A percentile compares a stretch with the other conserved stretches of the same genome.
phyloP scores from a whole-genome alignment of 495 filamentous ascomycete species.

The Aspergillus avenaceus region DNA sequence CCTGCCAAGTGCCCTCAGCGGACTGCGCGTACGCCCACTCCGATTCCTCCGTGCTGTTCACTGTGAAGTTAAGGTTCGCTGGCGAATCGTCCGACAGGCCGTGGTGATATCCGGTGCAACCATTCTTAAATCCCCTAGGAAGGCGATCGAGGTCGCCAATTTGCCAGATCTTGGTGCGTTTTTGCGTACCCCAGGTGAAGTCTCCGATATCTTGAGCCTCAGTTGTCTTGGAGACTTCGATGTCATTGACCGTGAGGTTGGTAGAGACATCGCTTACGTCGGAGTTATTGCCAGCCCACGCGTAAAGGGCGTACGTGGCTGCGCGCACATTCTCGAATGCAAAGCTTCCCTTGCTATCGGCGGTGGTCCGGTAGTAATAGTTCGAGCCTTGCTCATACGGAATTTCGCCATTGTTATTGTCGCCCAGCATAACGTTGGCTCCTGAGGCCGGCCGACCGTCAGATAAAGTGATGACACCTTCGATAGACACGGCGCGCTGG shows the following conservation, averaged over 20 bases:
- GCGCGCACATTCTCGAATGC: conserved; percentile 27
- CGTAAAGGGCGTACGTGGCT: conserved; percentile 34
- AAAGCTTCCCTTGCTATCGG: conserved; percentile 29
- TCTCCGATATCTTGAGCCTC: conserved; percentile 19
- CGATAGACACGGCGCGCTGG: conserved; percentile 30
- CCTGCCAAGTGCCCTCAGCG: conserved; percentile 28
- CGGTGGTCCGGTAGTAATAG: conserved; percentile 37
- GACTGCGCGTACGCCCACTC: conserved; percentile 40
- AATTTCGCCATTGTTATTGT: conserved; percentile 26
- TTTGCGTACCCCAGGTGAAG: conserved; percentile 21
- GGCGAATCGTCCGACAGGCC: conserved; percentile 29
- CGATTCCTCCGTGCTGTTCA: conserved; percentile 18
- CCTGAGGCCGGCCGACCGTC: conserved; percentile 35
- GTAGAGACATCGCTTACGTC: conserved; percentile 31
- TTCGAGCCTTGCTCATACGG: conserved; percentile 29
- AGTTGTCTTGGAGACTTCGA: conserved; percentile 19
- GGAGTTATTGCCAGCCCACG: conserved; percentile 34
- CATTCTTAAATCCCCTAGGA: conserved; percentile 30
- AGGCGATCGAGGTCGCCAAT: conserved; percentile 37
- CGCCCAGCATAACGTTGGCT: conserved; percentile 36
- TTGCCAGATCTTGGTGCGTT: conserved; percentile 28
- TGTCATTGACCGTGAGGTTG: conserved; percentile 24
- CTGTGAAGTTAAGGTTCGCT: conserved; percentile 25
- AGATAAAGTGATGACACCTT: conserved; percentile 27
- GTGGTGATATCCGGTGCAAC: conserved; percentile 29